Evolutionary conservation across 2,329 filamentous ascomycete species (phyloP).

Genomic region (Monilinia polystroma): DNA sequence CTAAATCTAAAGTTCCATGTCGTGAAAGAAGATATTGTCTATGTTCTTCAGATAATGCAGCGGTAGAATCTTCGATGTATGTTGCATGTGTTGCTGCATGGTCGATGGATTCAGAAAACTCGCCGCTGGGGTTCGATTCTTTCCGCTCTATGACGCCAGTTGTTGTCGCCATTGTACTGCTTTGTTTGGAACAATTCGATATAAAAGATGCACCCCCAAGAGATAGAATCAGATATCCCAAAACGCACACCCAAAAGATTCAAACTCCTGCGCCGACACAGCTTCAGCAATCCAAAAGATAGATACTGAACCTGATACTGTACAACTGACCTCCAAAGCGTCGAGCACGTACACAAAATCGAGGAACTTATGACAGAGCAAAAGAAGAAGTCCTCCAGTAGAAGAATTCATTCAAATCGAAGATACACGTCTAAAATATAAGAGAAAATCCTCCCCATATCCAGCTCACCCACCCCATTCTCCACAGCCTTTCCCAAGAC

Average conservation of each 20-base stretch:
- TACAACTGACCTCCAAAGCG: not conserved
- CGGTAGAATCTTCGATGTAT: not conserved
- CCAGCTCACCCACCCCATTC: conserved; percentile 1
- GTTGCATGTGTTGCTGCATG: conserved; percentile 17
- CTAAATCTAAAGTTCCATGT: conserved; percentile 25
- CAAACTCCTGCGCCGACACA: not conserved
- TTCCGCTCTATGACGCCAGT: conserved; percentile 3
- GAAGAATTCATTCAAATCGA: not conserved
- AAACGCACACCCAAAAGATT: not conserved
- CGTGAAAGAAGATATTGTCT: conserved; percentile 24
- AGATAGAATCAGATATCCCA: not conserved
- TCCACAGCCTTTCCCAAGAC: not conserved
- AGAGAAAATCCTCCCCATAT: conserved; percentile 4
- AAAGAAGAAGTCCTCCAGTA: not conserved
- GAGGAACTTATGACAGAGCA: conserved; percentile 1
- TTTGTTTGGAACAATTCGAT: not conserved
- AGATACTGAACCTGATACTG: not conserved
- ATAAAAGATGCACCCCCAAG: not conserved
- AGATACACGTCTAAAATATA: conserved; percentile 1
- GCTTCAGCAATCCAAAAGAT: not conserved
- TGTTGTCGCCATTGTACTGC: conserved; percentile 4
- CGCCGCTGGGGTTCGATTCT: conserved; percentile 9
- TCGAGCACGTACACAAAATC: not conserved
- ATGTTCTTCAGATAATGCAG: conserved; percentile 20
- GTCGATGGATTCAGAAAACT: conserved; percentile 3